Evolutionary conservation across 768 basidiomycete species (phyloP), one percentile per base, ranked within the genome.

Genomic region (Boletellus sp.): DNA sequence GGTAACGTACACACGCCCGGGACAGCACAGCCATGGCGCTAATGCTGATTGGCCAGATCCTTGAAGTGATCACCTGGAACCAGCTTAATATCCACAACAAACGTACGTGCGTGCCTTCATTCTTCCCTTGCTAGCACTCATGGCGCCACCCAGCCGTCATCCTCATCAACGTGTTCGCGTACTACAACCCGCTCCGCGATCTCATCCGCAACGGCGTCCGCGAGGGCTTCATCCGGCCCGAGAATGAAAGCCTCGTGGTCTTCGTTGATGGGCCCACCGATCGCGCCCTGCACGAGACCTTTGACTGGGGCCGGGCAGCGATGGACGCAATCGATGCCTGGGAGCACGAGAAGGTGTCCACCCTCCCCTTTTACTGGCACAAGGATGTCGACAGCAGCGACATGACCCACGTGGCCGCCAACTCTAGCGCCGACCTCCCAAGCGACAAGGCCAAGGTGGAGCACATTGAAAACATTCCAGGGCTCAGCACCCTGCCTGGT

Each of bases 1-100:
- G 78, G 89, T 68, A 51, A 6, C 48, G 13, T n/a, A 16, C n/a
- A n/a, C n/a, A n/a, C n/a, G 2, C 32, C 31, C 10, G 22, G 13
- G 17, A 8, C 41, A 12, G 9, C n/a, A 11, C n/a, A 17, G 31
- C 40, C 26, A 46, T 49, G 19, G 12, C 33, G 7, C 35, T 56
- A 34, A 60, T 11, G 44, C 24, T 11, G 8, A 48, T 41, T 52
- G 42, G 8, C 5, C 55, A 91, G 87, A 70, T 91, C n/a, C 68
- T 96, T 24, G 95, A 98, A 69, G 94, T 90, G 54, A 80, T 85
- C 13, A 96, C 94, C 0, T 99, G 95, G 95, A 90, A 89, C 17
- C 95, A 97, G 62, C 67, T 96, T 6, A 87, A 87, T 17, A 86
- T 94, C 37, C 90, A 93, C 64, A 76, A 79, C 47, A 92, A 92